Evolutionary conservation across 345 rosid genomes (phyloP).

Genomic region (Dipteronia sinensis): DNA sequence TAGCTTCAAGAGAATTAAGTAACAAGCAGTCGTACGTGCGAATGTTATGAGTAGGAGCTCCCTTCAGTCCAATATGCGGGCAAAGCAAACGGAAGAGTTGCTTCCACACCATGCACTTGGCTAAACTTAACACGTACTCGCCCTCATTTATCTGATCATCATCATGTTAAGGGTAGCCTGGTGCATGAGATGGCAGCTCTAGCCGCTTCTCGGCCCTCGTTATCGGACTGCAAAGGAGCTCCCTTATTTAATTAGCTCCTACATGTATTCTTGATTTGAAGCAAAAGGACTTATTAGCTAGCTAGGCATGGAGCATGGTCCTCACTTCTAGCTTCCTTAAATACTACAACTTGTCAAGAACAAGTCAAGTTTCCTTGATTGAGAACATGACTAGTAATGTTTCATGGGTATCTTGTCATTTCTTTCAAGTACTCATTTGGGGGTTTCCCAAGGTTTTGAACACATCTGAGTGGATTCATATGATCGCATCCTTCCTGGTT

Average conservation of each 20-base stretch:
- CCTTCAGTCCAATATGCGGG: conserved; percentile 74
- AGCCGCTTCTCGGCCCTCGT: conserved; percentile 43
- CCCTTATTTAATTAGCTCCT: conserved; percentile 22
- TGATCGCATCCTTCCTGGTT: neutral
- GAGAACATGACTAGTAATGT: neutral
- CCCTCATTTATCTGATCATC: neutral
- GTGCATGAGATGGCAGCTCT: conserved; percentile 76
- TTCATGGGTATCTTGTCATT: conserved; percentile 11
- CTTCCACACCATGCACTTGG: conserved; percentile 65
- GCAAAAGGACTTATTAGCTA: too few species aligned
- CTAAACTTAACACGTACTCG: conserved; percentile 27
- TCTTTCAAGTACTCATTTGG: neutral
- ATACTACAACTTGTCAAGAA: conserved; percentile 6
- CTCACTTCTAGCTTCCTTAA: conserved; percentile 21
- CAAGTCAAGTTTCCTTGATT: conserved; percentile 2
- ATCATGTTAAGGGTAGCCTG: conserved; percentile 34
- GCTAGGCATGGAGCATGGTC: neutral
- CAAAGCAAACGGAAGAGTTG: conserved; percentile 56
- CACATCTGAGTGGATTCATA: too few species aligned
- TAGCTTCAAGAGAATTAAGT: neutral
- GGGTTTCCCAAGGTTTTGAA: neutral
- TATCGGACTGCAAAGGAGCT: conserved; percentile 63
- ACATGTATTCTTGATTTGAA: neutral
- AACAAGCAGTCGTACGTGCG: neutral
- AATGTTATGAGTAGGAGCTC: conserved; percentile 37